These are phyloP conservation scores for Hypoxylon sp. DNA, from an alignment of 2,329 filamentous ascomycete genomes.

Conservation along the genomic window DNA sequence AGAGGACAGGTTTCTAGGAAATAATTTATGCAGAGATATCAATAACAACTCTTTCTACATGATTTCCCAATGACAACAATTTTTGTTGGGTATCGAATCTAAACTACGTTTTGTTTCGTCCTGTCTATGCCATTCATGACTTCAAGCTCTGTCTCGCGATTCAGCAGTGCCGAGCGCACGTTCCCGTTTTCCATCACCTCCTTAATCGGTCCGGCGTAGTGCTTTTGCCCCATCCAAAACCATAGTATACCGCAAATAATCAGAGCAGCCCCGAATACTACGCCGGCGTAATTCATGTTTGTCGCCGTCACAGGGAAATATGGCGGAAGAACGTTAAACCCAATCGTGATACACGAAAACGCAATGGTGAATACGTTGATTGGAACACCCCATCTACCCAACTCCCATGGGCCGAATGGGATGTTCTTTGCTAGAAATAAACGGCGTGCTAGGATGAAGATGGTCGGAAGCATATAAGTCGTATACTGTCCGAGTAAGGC, in stretches of 20 bases:
- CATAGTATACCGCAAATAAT: slow-evolving; percentile 29
- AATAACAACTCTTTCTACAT: background rate
- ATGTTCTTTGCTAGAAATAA: slow-evolving; percentile 28
- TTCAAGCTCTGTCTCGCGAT: background rate
- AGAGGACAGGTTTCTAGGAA: too few relatives aligned
- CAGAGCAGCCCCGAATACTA: slow-evolving; percentile 35
- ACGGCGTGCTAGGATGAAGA: slow-evolving; percentile 28
- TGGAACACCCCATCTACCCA: slow-evolving; percentile 32
- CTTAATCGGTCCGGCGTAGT: slow-evolving; percentile 33
- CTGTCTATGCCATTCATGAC: background rate
- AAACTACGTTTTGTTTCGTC: background rate
- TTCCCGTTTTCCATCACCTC: slow-evolving; percentile 38
- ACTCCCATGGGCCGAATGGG: slow-evolving; percentile 30
- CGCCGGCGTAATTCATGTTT: slow-evolving; percentile 35
- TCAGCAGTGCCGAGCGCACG: slow-evolving; percentile 27
- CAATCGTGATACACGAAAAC: slow-evolving; percentile 33
- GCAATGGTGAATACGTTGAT: slow-evolving; percentile 33
- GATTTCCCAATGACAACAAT: background rate
- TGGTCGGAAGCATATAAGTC: slow-evolving; percentile 32
- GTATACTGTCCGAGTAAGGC: slow-evolving; percentile 36
- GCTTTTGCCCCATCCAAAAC: slow-evolving; percentile 27
- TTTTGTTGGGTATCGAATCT: background rate
- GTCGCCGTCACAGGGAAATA: slow-evolving; percentile 31
- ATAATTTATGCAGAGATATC: background rate
- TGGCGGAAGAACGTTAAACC: slow-evolving; percentile 29